Evolutionary conservation across 2,329 filamentous ascomycete species (phyloP).

Genomic region (Colletotrichum sp.): DNA sequence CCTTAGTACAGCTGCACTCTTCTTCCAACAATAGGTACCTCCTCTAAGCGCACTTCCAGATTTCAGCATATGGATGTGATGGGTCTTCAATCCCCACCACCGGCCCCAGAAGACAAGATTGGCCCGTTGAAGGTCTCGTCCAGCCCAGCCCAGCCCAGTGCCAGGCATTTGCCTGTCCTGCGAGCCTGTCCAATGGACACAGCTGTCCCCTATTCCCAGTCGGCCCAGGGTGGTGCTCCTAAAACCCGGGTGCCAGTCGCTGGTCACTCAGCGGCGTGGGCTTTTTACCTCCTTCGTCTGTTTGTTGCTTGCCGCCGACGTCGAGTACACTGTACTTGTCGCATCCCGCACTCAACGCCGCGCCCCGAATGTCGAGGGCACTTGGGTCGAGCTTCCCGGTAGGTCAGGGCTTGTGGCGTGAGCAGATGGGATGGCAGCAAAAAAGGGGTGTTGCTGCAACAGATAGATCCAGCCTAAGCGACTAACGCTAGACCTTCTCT

Average conservation of each 20-base stretch:
- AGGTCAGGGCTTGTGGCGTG: slow-evolving; percentile 8
- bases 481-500: slow-evolving; percentile 4
- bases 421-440: slow-evolving; percentile 16
- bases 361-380: neutral
- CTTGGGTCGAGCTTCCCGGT: neutral
- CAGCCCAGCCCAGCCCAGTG: neutral
- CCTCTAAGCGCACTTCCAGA: neutral
- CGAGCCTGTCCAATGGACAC: neutral
- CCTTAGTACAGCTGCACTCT: neutral
- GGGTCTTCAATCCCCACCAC: neutral
- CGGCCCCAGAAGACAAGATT: neutral
- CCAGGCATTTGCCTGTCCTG: slow-evolving; percentile 11
- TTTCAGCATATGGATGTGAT: neutral
- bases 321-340: neutral
- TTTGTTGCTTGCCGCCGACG: neutral
- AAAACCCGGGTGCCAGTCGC: neutral
- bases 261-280: neutral
- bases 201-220: neutral
- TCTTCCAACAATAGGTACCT: neutral
- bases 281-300: neutral
- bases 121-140: neutral
- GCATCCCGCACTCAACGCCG: neutral
- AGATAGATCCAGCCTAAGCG: neutral
- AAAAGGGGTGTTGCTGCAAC: neutral
- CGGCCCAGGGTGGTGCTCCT: neutral